Percentiles rank a stretch among this genome's conserved stretches.
phyloP scores from a whole-genome alignment of 768 basidiomycete genomes.

The Trametes coccinea region DNA sequence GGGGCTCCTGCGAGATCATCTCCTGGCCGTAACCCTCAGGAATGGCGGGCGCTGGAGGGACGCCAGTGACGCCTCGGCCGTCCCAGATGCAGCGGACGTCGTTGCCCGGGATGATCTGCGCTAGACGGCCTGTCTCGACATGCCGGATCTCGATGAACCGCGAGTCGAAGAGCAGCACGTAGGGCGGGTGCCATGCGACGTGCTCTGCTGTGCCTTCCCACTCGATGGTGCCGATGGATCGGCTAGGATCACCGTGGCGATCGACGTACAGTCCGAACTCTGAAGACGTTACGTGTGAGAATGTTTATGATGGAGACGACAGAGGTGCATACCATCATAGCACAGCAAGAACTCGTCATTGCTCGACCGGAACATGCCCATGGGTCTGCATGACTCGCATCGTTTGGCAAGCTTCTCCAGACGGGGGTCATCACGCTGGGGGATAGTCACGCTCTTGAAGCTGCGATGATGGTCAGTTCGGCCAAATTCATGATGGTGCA shows the following conservation, averaged over 20 bases:
- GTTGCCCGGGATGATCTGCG: constrained; percentile 78
- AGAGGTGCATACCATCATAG: constrained; percentile 66
- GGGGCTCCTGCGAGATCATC: constrained; percentile 69
- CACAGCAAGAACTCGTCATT: constrained; percentile 90
- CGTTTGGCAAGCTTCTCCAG: constrained; percentile 73
- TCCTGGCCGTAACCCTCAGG: constrained; percentile 47
- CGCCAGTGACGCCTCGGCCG: constrained; percentile 53
- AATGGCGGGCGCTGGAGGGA: constrained; percentile 39
- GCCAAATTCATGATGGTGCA: neutral
- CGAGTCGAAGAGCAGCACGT: constrained; percentile 83
- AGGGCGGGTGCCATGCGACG: constrained; percentile 87
- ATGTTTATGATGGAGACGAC: neutral
- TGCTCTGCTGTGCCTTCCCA: constrained; percentile 94
- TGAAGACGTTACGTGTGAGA: constrained; percentile 27
- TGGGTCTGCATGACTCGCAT: constrained; percentile 76
- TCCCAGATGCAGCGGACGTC: constrained; percentile 91
- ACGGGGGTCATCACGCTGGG: constrained; percentile 71
- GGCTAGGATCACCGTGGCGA: constrained; percentile 85
- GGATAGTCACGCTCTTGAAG: constrained; percentile 88
- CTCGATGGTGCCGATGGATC: constrained; percentile 72
- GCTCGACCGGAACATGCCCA: constrained; percentile 87
- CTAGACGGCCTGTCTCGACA: constrained; percentile 74
- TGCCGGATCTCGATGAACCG: constrained; percentile 92
- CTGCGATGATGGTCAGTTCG: constrained; percentile 37
- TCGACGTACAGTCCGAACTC: constrained; percentile 94